These are phyloP conservation scores for Aspergillus phoenicis DNA, from an alignment of 2,329 filamentous ascomycete species.

Conservation along the genomic window DNA sequence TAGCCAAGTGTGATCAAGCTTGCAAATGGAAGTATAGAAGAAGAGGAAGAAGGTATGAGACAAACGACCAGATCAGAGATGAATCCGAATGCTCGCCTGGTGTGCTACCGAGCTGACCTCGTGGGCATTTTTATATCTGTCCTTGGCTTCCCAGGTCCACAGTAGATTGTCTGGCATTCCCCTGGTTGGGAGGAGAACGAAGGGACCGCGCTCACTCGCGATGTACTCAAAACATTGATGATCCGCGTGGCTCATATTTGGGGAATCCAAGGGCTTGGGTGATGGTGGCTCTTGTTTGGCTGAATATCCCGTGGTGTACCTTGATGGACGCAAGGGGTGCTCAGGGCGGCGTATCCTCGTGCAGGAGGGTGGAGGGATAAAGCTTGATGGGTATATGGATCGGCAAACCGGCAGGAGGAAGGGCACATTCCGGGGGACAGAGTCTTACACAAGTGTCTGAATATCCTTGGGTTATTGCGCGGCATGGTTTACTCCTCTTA, in stretches of 20 bases:
- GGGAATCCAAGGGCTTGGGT: not conserved
- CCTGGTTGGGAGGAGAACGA: not conserved
- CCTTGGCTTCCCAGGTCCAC: not conserved
- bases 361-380: not conserved
- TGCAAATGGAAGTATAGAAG: not conserved
- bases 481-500: not conserved
- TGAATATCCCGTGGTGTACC: not conserved
- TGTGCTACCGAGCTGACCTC: not conserved
- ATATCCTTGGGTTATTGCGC: constrained; percentile 13
- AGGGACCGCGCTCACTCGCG: constrained; percentile 1
- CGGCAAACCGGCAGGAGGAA: not conserved
- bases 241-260: not conserved
- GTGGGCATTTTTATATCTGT: not conserved
- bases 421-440: constrained; percentile 3
- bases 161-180: too few species aligned
- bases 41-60: not conserved
- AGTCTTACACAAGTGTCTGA: not conserved
- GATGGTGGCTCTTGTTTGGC: not conserved
- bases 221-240: not conserved
- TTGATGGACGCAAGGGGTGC: constrained; percentile 4
- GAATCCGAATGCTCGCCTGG: constrained; percentile 2
- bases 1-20: constrained; percentile 8
- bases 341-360: not conserved
- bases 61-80: not conserved
- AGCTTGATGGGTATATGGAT: not conserved